phyloP scores from a whole-genome alignment of 2,329 filamentous ascomycete genomes.

The Diaporthe vaccinii region DNA sequence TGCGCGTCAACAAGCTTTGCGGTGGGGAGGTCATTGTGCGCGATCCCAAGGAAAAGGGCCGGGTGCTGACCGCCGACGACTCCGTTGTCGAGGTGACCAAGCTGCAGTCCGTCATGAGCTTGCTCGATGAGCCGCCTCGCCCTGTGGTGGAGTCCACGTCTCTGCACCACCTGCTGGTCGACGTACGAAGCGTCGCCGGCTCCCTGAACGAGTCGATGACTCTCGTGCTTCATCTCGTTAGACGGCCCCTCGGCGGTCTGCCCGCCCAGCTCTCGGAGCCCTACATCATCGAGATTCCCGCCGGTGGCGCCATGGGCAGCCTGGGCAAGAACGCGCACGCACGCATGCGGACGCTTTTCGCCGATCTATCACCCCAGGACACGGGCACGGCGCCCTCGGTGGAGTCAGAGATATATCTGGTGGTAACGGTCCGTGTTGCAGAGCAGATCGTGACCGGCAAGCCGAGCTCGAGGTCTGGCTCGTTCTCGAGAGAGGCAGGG shows the following conservation, averaged over 20 bases:
- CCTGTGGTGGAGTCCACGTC: constrained; percentile 76
- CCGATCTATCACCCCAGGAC: constrained; percentile 85
- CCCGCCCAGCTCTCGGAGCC: constrained; percentile 83
- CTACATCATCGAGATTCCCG: constrained; percentile 82
- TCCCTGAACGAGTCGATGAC: constrained; percentile 81
- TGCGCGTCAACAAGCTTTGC: constrained; percentile 93
- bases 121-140: constrained; percentile 85
- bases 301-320: constrained; percentile 78
- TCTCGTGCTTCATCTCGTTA: constrained; percentile 82
- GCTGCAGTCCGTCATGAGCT: constrained; percentile 95
- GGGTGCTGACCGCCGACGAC: constrained; percentile 91
- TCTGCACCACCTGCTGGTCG: constrained; percentile 85
- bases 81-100: constrained; percentile 92
- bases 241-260: constrained; percentile 74
- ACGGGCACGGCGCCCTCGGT: constrained; percentile 72
- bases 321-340: constrained; percentile 74
- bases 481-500: constrained; percentile 53
- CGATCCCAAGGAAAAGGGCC: constrained; percentile 84
- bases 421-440: constrained; percentile 81
- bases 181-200: constrained; percentile 85
- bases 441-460: constrained; percentile 63
- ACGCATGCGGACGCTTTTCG: constrained; percentile 87
- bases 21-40: constrained; percentile 95
- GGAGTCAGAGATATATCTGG: constrained; percentile 83
- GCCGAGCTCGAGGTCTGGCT: constrained; percentile 66